phyloP scores from a whole-genome alignment of 768 basidiomycete species.

The Lactarius indigo region DNA sequence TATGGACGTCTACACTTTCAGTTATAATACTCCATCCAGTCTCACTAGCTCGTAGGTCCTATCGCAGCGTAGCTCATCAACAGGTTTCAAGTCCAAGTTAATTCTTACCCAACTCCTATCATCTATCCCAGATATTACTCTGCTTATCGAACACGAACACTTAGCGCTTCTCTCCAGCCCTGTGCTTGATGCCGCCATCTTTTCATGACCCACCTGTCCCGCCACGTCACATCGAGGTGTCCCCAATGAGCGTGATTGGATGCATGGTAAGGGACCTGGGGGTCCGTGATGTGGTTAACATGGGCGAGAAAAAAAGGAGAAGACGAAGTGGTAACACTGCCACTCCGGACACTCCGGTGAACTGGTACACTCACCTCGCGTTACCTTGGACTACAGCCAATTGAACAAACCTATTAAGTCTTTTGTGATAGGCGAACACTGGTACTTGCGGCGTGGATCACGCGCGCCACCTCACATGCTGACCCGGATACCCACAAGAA shows the following conservation, averaged over 20 bases:
- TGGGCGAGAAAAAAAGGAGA: not conserved
- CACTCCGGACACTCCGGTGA: conserved; percentile 56
- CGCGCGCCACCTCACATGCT: not conserved
- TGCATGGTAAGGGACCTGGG: conserved; percentile 65
- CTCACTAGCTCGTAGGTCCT: too few species aligned
- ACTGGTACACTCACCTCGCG: conserved; percentile 67
- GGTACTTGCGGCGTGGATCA: not conserved
- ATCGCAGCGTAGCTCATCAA: too few species aligned
- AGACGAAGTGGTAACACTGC: conserved; percentile 51
- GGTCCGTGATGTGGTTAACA: not conserved
- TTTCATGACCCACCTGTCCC: conserved; percentile 42
- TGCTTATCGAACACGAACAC: not conserved
- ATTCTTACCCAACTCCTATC: too few species aligned
- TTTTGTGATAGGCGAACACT: not conserved
- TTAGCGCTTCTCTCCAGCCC: not conserved
- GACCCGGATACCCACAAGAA: not conserved
- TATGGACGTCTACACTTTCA: not conserved
- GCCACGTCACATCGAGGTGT: conserved; percentile 30
- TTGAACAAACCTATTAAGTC: conserved; percentile 34
- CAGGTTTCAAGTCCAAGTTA: too few species aligned
- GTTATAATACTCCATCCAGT: not conserved
- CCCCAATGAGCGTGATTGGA: conserved; percentile 53
- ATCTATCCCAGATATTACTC: too few species aligned
- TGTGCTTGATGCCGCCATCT: not conserved
- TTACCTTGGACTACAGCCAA: conserved; percentile 68